Evolutionary conservation across 2,329 filamentous ascomycete genomes (phyloP), one percentile per base, ranked within the genome.

Genomic region (Passalora sequoiae): DNA sequence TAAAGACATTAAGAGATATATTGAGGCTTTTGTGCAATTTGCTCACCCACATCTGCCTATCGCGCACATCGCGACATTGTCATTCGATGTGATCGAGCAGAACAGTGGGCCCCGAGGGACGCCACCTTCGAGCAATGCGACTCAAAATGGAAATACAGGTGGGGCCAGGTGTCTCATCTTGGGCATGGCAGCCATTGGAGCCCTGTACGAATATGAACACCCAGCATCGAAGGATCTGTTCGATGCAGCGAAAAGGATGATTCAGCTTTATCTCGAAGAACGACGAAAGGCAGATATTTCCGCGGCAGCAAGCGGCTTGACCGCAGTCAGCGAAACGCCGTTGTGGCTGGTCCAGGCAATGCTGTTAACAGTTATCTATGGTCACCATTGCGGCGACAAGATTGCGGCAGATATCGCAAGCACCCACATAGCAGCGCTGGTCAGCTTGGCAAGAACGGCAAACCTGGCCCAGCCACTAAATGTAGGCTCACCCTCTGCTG

Each of bases 31-130:
- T 68, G 81, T 97, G 59, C 81, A 82, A 53, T 94, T 87, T 64
- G 95, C 94, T 66, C 89, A 96, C 61, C 91, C 91, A 16, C 91
- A 97, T 64, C 69, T 95, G 49, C 91, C 92, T n/a, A 95, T 97
- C 66, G 72, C 95, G 49, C 91, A 97, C 67, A 80, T 95, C 55
- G 83, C 89, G 40, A 95, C 91, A 12, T 73, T 97, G 51, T 89
- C 89, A 30, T 96, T 97, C 69, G 88, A 95, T 59, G 78, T 86
- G 39, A 77, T 85, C 39, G 74, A 84, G 35, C 80, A 80, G 53
- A 74, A 78, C 32, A 78, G 69, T 48, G 46, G 39, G 76, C 74
- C 38, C 61, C 80, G 80, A 60, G 52, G 52, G 4, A 49, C 45
- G 20, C 41, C 53, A 72, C 79, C 49, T 74, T 72, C 49, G 61